These are phyloP conservation scores for Dipodascus geniculatus DNA, from an alignment of 805 yeast species.

Conservation along the genomic window DNA sequence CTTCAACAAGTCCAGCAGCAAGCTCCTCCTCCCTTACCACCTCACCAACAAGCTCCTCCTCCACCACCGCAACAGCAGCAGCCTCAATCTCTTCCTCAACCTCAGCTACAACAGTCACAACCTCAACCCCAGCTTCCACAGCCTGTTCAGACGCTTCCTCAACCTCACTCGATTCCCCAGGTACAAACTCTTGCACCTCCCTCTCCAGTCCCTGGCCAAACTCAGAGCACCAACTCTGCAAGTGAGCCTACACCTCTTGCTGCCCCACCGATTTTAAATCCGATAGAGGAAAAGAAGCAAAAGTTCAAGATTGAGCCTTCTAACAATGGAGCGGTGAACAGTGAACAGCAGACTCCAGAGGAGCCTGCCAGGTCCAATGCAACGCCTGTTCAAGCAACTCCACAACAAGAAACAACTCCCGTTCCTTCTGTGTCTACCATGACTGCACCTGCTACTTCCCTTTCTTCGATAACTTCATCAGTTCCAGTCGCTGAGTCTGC, in stretches of 20 bases:
- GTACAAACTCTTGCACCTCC: background rate
- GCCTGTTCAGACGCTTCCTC: background rate
- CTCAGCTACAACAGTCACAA: slow-evolving; percentile 3
- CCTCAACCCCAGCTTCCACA: slow-evolving; percentile 5
- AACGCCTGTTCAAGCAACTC: background rate
- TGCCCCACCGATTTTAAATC: background rate
- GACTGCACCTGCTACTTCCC: slow-evolving; percentile 3
- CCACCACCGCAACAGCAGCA: slow-evolving; percentile 7
- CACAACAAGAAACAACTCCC: background rate
- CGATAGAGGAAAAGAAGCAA: background rate
- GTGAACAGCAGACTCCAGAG: background rate
- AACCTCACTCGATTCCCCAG: background rate
- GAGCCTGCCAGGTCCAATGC: background rate
- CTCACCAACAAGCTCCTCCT: slow-evolving; percentile 6
- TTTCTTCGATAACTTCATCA: background rate
- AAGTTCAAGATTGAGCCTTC: background rate
- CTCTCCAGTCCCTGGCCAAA: background rate
- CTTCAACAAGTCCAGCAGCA: slow-evolving; percentile 7
- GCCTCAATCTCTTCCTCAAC: slow-evolving; percentile 6
- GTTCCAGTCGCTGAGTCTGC: slow-evolving; percentile 1
- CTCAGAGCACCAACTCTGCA: background rate
- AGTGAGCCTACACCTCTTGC: background rate
- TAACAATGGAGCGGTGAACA: background rate
- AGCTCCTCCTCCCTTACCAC: slow-evolving; percentile 9
- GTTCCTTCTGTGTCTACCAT: slow-evolving; percentile 1